Evolutionary conservation across 2,329 filamentous ascomycete genomes (phyloP), one percentile per base, ranked within the genome.

Genomic region (Xylaria sp.): DNA sequence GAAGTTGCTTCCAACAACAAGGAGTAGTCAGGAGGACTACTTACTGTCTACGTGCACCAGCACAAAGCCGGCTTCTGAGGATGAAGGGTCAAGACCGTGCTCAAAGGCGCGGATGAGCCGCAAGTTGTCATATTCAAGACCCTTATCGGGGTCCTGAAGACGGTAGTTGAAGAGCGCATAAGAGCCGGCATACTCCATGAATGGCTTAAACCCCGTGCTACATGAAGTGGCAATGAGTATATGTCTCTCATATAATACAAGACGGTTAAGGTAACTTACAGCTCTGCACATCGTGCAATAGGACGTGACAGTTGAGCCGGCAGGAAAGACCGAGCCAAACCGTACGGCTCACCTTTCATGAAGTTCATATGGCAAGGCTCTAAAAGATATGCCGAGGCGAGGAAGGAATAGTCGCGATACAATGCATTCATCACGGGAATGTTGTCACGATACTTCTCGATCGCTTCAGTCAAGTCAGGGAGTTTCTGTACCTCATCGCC

Each of bases 61-160:
- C n/a, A 98, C 93, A 79, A 98, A 98, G 59, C 95, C 95, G 0
- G 95, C 95, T 80, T 98, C 95, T 8, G 94, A 97, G 2, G 93
- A 97, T 37, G 86, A 87, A 0, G 92, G 92, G 79, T 98, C 92
- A 9, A 97, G 89, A 16, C 95, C 95, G 75, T 91, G 88, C 82
- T 98, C 94, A 75, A 98, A 98, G 27, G 93, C 95, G 42, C 95
- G 92, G 77, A 98, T 91, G 37, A 98, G 88, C 12, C 93, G 91
- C 27, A 98, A 85, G 83, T 92, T 91, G 74, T 85, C 82, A 76
- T 90, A 91, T 44, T 86, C 83, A 60, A 91, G 83, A 12, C 88
- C 88, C 25, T 76, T 81, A 60, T 80, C 79, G 40, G 86, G 89
- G 77, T 90, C 86, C 68, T 84, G 81, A 42, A 88, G 85, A 63